Percentiles rank a stretch among this genome's conserved stretches.
These are phyloP conservation scores for Melampsora abietis-canadensis DNA, from an alignment of 1,284 basidiomycete genomes.

Conservation along the genomic window DNA sequence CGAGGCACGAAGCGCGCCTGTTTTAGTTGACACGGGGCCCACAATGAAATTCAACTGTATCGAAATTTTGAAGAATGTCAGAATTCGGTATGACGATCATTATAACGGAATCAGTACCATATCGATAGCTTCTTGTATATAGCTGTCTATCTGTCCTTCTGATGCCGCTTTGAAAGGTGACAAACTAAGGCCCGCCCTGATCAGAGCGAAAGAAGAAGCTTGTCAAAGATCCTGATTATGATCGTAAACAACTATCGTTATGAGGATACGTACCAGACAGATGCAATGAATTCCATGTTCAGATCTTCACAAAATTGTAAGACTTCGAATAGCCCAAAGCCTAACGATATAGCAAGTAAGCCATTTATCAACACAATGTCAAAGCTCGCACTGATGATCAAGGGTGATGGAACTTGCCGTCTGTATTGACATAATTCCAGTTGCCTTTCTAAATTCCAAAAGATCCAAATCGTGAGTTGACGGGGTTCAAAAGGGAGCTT, in stretches of 20 bases:
- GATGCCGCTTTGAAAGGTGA: background rate
- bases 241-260: no score
- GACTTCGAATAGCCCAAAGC: background rate
- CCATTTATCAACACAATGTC: background rate
- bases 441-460: background rate
- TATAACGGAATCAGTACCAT: background rate
- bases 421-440: background rate
- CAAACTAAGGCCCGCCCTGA: background rate
- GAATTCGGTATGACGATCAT: background rate
- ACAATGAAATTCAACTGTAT: background rate
- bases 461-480: background rate
- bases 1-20: background rate
- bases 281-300: conserved; percentile 3
- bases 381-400: background rate
- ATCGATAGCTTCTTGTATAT: background rate
- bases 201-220: background rate
- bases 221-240: no score
- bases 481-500: background rate
- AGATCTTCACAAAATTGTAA: background rate
- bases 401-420: background rate
- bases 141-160: background rate
- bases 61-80: background rate
- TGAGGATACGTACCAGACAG: background rate
- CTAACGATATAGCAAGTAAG: no score
- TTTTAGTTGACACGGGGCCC: background rate